Evolutionary conservation across 2,329 filamentous ascomycete genomes (phyloP).

Genomic region (Didymella exigua): DNA sequence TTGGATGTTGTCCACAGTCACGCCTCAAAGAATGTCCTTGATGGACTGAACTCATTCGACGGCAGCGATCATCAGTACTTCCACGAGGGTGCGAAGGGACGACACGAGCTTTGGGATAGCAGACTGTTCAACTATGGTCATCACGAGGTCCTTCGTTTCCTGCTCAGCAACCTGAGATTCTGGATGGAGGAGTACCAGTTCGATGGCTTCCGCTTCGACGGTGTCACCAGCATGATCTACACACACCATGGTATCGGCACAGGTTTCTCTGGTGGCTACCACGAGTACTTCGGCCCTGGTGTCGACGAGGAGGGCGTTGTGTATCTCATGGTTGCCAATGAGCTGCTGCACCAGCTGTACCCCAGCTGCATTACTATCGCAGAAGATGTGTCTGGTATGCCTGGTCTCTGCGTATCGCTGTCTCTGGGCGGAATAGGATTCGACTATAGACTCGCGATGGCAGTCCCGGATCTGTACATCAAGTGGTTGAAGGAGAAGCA

Average conservation of each 20-base stretch:
- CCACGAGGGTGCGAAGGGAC: constrained; percentile 81
- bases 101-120: constrained; percentile 94
- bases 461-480: constrained; percentile 98
- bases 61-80: constrained; percentile 96
- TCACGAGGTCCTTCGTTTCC: constrained; percentile 93
- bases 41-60: constrained; percentile 95
- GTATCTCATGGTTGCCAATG: constrained; percentile 95
- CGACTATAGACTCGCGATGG: constrained; percentile 97
- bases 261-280: constrained; percentile 95
- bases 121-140: constrained; percentile 95
- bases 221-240: constrained; percentile 98
- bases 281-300: constrained; percentile 90
- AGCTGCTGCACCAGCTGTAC: constrained; percentile 91
- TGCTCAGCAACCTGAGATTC: constrained; percentile 92
- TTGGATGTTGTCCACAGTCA: constrained; percentile 98
- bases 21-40: constrained; percentile 94
- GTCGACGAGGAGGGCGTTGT: constrained; percentile 94
- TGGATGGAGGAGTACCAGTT: constrained; percentile 99
- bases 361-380: constrained; percentile 89
- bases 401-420: constrained; percentile 86
- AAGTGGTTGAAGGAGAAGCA: constrained; percentile 94
- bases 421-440: constrained; percentile 91
- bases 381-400: constrained; percentile 98
- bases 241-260: constrained; percentile 95
- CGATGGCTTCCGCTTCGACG: constrained; percentile 97